Conservation (phyloP, 2,329 filamentous ascomycete genomes). For the Paracoccidioides lutzii region DNA sequence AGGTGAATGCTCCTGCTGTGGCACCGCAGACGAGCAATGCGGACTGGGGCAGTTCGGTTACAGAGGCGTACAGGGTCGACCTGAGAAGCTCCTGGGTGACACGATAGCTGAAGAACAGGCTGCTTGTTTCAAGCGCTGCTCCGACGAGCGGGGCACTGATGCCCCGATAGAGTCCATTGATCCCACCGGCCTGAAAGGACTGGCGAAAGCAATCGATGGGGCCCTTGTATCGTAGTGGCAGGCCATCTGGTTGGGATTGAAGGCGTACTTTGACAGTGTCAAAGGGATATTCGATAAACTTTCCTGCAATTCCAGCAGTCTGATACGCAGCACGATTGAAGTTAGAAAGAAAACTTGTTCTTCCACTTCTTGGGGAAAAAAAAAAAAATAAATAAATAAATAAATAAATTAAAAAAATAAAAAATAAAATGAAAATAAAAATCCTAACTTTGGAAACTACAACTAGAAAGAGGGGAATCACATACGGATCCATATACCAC, state of each 20-base stretch:
- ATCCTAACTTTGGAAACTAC: no score
- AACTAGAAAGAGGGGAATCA: constrained; percentile 8
- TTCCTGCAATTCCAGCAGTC: constrained; percentile 76
- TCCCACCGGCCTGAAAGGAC: constrained; percentile 62
- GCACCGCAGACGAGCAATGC: constrained; percentile 71
- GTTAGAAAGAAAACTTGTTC: neutral
- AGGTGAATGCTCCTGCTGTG: constrained; percentile 77
- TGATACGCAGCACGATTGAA: neutral
- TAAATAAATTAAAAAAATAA: neutral
- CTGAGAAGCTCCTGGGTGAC: constrained; percentile 51
- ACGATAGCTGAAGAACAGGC: constrained; percentile 82
- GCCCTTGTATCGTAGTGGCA: constrained; percentile 71
- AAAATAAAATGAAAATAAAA: neutral
- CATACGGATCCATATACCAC: constrained; percentile 75
- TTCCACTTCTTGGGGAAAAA: neutral
- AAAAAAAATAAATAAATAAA: neutral
- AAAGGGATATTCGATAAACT: constrained; percentile 96
- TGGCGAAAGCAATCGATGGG: constrained; percentile 88
- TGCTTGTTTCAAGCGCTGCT: constrained; percentile 81
- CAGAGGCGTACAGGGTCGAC: constrained; percentile 44
- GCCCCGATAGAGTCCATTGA: constrained; percentile 74
- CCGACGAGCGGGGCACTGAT: constrained; percentile 84
- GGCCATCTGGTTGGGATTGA: constrained; percentile 77
- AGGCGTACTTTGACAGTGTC: constrained; percentile 96
- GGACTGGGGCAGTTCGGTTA: constrained; percentile 54